Evolutionary conservation across 2,329 filamentous ascomycete genomes (phyloP).

Genomic region (Calonectria montana): DNA sequence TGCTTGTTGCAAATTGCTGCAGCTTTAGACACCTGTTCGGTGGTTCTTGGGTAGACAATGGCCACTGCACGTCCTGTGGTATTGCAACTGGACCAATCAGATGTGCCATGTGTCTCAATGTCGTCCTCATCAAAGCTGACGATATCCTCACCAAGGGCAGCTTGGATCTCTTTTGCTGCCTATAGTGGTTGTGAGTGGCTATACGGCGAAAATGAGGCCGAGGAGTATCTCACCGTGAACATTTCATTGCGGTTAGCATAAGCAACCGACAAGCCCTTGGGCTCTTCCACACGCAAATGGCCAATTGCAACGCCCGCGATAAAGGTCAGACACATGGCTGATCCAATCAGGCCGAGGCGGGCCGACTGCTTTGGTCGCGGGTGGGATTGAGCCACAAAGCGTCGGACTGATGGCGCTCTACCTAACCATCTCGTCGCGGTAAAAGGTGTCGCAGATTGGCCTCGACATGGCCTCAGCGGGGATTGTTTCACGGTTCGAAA

Average conservation of each 20-base stretch:
- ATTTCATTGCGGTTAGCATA: constrained; percentile 10
- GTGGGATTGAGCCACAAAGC: neutral
- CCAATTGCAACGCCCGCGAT: constrained; percentile 2
- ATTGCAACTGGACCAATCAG: constrained; percentile 23
- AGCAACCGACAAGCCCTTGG: neutral
- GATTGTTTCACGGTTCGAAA: neutral
- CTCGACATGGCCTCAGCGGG: neutral
- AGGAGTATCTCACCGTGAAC: neutral
- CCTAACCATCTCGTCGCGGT: neutral
- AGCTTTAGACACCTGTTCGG: constrained; percentile 78
- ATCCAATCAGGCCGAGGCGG: neutral
- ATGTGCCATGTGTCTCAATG: constrained; percentile 12
- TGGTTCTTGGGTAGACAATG: constrained; percentile 76
- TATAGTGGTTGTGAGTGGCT: neutral
- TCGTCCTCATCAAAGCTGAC: constrained; percentile 21
- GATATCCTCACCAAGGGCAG: neutral
- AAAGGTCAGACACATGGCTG: neutral
- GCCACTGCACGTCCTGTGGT: constrained; percentile 11
- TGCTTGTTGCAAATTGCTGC: constrained; percentile 68
- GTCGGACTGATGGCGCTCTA: neutral
- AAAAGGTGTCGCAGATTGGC: neutral
- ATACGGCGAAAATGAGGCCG: too few species aligned
- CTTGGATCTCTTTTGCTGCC: constrained; percentile 15
- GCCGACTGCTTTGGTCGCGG: neutral
- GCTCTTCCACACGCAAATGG: neutral